Percentiles rank a stretch among this genome's conserved stretches.
These are phyloP conservation scores for Schoenoplectus triqueter DNA, from an alignment of 202 grass and related monocot genomes.

Conservation along the genomic window DNA sequence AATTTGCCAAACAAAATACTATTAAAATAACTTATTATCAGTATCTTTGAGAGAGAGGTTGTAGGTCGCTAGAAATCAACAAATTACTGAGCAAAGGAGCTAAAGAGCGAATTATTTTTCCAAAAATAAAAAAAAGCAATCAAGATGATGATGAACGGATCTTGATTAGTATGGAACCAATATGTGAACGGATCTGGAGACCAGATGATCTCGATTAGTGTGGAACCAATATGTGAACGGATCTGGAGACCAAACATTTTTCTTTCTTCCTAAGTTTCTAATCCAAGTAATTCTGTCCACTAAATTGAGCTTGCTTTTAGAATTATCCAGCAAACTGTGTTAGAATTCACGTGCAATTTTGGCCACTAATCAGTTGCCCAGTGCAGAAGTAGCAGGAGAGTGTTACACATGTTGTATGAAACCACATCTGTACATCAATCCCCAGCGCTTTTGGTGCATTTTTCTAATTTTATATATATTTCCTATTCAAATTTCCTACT, in stretches of 20 bases:
- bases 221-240: neutral
- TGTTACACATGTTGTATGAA: neutral
- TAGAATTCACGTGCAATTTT: constrained; percentile 17
- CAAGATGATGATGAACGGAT: neutral
- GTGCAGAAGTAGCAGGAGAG: neutral
- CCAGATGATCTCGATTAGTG: neutral
- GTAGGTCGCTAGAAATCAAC: too few species aligned
- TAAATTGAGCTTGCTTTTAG: constrained; percentile 3
- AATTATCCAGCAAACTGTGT: neutral
- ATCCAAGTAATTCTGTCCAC: constrained; percentile 19
- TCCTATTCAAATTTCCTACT: neutral
- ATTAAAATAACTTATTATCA: too few species aligned
- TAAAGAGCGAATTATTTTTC: too few species aligned
- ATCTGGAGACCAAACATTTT: neutral
- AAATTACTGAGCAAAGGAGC: too few species aligned
- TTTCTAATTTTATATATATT: constrained; percentile 17
- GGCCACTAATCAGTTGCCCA: neutral
- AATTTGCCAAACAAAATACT: too few species aligned
- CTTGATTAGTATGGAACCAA: constrained; percentile 9
- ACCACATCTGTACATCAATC: constrained; percentile 3
- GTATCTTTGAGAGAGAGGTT: too few species aligned
- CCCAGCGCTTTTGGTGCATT: neutral
- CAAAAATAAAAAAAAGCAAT: too few species aligned
- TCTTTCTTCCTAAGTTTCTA: neutral
- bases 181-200: neutral